Evolutionary conservation across 768 basidiomycete genomes (phyloP), one percentile per base, ranked within the genome.

Genomic region (Boletus eberwhitei): DNA sequence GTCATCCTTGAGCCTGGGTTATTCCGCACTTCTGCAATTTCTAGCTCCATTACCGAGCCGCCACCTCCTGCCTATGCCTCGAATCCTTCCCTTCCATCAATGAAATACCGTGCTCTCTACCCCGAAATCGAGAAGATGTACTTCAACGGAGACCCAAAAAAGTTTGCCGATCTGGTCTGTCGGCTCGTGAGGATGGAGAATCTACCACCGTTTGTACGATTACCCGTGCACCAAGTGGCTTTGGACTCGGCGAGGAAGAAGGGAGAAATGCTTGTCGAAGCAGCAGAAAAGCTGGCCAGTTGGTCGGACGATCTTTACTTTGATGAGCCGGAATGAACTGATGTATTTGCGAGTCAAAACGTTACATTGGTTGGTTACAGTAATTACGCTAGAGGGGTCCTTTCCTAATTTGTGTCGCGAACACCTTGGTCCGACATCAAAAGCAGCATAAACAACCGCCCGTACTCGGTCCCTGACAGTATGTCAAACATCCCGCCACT

Each of bases 401-500:
- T 61, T 53, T 53, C 59, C 59, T 57, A 48, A 58, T 58, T 34
- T 22, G 59, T 47, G 21, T 36, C 12, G 11, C 4, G 7, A 34
- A 41, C 14, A 5, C 21, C 1, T 44, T 58, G 32, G 24, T 24
- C 24, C 24, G 54, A 44, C 31, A 54, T 69, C 68, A 76, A 79
- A 79, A 79, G 71, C 76, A 47, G 50, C n/a, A 61, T 61, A 76
- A 78, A 78, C 69, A 64, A 56, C 48, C 48, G 39, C 53, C 57
- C 38, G 40, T 29, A 19, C 56, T 58, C 50, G 42, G 43, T 35
- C 51, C 44, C 31, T 37, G 31, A 48, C 47, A 50, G 5, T 24
- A 71, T 73, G 71, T 57, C 71, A 29, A 50, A 50, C 57, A 21
- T 44, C 66, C 77, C 73, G 53, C 75, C 79, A 73, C 74, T 83